Evolutionary conservation across 2,329 filamentous ascomycete species (phyloP).

Genomic region (Bipolaris oryzae): DNA sequence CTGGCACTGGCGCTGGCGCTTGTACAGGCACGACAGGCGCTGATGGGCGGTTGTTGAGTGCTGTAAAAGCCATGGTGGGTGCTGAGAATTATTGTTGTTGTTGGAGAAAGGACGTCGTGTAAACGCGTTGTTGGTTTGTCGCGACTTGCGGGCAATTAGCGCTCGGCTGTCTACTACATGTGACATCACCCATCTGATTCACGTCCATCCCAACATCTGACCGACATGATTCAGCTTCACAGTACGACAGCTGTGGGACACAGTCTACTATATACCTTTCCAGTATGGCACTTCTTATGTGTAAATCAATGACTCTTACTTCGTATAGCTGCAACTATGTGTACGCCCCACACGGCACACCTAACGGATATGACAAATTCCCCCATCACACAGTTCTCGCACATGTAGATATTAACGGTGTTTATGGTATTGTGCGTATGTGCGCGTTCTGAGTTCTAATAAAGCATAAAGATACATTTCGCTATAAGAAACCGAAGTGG

Average conservation of each 20-base stretch:
- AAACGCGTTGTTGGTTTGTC: conserved; percentile 16
- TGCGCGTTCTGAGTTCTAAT: background rate
- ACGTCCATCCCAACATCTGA: background rate
- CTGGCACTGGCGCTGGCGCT: conserved; percentile 5
- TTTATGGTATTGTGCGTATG: background rate
- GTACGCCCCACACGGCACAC: background rate
- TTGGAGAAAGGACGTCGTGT: conserved; percentile 3
- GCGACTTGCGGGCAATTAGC: conserved; percentile 22
- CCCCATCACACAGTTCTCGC: background rate
- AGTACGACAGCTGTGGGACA: background rate
- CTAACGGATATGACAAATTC: background rate
- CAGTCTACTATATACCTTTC: too few relatives aligned
- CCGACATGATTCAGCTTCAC: background rate
- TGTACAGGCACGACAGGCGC: conserved; percentile 15
- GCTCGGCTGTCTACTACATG: conserved; percentile 8
- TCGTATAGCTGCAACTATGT: background rate
- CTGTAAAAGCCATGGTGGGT: conserved; percentile 30
- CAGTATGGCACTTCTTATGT: too few relatives aligned
- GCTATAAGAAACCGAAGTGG: background rate
- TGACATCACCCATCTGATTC: conserved; percentile 15
- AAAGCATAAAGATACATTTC: background rate
- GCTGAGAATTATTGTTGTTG: conserved; percentile 14
- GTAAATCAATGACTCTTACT: too few relatives aligned
- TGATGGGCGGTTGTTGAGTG: conserved; percentile 26
- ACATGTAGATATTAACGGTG: background rate